Evolutionary conservation across 495 filamentous ascomycete species (phyloP), one percentile per base, ranked within the genome.

Genomic region (Penicillium odoratum): DNA sequence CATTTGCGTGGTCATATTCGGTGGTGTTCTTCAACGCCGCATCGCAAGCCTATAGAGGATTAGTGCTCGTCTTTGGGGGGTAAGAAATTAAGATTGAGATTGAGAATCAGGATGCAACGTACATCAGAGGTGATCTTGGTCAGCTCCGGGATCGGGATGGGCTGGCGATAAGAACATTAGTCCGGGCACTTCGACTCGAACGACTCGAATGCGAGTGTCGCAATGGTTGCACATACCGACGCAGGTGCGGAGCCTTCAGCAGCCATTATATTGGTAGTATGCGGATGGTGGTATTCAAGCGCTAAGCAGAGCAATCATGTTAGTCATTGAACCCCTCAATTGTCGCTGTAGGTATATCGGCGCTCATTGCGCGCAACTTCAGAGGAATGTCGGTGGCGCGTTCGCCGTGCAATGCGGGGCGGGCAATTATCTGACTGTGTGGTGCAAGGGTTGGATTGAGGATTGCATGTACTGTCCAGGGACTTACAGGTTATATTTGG

Each of bases 111-210:
- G 26, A 25, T 44, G 16, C 16, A n/a, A 4, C 84, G 56, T 81
- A 95, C 92, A 76, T 92, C 87, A 60, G 78, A 85, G 58, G 89
- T 87, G 68, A 97, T 93, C 73, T 93, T 87, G 73, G 84, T 85
- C 53, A 97, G 83, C 61, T 92, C 84, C 57, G 83, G 83, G 52
- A 84, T 77, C 38, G 90, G 81, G 48, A 97, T 79, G 40, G 92
- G 92, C 90, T 95, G 56, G n/a, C 40, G 3, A 25, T 34, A 31
- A 18, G 36, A 53, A 51, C 18, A 28, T 56, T 34, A 55, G 15
- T 4, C 2, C 21, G 21, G 21, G 21, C 21, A 21, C 21, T 1
- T 21, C 1, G 21, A 21, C 21, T 21, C 21, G 21, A 21, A 21
- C 21, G 25, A 9, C 2, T 16, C 18, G n/a, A 56, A 38, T 48